Evolutionary conservation across 768 basidiomycete genomes (phyloP).

Genomic region (Boletus tomentosulus): DNA sequence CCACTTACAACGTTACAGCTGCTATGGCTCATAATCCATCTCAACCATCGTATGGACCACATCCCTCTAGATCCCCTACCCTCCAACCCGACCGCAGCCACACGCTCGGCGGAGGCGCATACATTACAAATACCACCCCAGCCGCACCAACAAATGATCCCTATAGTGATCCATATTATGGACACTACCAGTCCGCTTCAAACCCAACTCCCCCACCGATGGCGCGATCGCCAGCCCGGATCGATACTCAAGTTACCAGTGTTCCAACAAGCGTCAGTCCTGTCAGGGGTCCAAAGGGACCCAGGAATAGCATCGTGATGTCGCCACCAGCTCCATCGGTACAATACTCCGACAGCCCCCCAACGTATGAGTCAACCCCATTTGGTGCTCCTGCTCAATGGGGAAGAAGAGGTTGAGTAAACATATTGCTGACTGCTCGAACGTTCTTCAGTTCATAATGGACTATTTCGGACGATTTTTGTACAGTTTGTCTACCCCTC

Average conservation of each 20-base stretch:
- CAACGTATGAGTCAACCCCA: conserved; percentile 57
- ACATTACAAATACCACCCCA: conserved; percentile 45
- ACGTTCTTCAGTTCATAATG: conserved; percentile 7
- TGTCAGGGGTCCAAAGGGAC: conserved; percentile 40
- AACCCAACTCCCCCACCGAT: conserved; percentile 28
- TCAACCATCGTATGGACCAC: conserved; percentile 17
- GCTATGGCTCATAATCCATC: conserved; percentile 9
- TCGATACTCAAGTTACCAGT: conserved; percentile 36
- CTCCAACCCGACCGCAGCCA: conserved; percentile 47
- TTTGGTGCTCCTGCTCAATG: conserved; percentile 49
- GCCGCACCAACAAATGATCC: conserved; percentile 34
- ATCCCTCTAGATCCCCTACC: conserved; percentile 12
- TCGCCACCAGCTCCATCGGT: conserved; percentile 12
- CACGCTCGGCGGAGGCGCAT: conserved; percentile 53
- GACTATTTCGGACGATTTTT: conserved; percentile 15
- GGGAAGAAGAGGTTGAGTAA: conserved; percentile 38
- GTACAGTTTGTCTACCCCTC: conserved; percentile 2
- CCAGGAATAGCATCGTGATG: conserved; percentile 25
- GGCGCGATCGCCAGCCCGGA: conserved; percentile 34
- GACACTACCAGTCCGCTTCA: conserved; percentile 16
- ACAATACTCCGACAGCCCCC: conserved; percentile 53
- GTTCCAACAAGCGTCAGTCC: conserved; percentile 34
- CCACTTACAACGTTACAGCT: conserved; percentile 38
- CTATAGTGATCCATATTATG: conserved; percentile 28
- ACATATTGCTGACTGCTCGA: neutral